phyloP scores from a whole-genome alignment of 495 filamentous ascomycete genomes.

The Hyaloscypha hepaticicola region DNA sequence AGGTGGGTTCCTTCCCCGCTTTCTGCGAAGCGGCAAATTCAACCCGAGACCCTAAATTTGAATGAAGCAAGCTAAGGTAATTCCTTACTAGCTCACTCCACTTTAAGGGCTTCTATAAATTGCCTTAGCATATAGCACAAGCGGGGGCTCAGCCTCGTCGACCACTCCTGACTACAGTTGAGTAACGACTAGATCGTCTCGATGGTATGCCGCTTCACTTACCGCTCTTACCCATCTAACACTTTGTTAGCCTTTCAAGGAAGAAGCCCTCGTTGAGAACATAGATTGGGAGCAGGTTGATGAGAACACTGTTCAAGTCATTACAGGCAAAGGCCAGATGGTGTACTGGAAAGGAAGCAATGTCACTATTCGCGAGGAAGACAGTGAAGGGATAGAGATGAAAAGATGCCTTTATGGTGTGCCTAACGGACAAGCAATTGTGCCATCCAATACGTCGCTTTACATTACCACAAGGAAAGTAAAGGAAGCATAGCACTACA shows the following conservation, averaged over 20 bases:
- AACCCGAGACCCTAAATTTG: too few species aligned
- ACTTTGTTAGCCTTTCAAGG: slow-evolving; percentile 16
- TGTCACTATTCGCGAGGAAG: slow-evolving; percentile 20
- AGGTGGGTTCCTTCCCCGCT: too few species aligned
- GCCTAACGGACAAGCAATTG: not conserved
- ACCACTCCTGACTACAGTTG: too few species aligned
- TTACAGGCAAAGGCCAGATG: slow-evolving; percentile 18
- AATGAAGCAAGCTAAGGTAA: too few species aligned
- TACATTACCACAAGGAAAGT: too few species aligned
- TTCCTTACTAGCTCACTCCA: too few species aligned
- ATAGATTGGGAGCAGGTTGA: not conserved
- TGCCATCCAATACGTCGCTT: too few species aligned
- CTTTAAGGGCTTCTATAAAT: too few species aligned
- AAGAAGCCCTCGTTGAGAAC: slow-evolving; percentile 13
- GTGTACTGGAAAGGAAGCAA: slow-evolving; percentile 15
- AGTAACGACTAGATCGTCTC: not conserved
- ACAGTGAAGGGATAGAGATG: slow-evolving; percentile 13
- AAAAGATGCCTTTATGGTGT: not conserved
- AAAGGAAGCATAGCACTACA: too few species aligned
- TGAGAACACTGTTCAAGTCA: slow-evolving; percentile 2
- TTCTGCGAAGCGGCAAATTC: too few species aligned
- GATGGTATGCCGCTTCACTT: not conserved
- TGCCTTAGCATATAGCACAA: too few species aligned
- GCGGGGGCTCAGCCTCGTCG: too few species aligned
- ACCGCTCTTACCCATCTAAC: slow-evolving; percentile 14